Evolutionary conservation across 371 early-diverging fungal species (phyloP), one percentile per base, ranked within the genome.

Genomic region (Capniomyces stellatus): DNA sequence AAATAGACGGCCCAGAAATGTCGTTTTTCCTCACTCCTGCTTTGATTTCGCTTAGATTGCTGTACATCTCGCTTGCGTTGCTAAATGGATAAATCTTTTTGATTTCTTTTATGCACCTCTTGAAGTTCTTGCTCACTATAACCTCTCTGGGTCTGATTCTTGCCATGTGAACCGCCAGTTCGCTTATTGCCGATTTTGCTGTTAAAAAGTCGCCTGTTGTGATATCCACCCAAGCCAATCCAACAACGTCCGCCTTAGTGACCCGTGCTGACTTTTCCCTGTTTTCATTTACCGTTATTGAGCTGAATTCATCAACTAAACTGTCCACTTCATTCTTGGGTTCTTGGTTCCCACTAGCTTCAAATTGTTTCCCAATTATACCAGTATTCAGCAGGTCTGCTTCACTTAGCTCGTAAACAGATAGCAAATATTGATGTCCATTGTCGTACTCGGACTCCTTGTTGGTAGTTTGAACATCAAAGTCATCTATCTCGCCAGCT

Each of bases 181-280:
- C 57, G 0, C 59, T 59, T 2, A 71, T 28, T 0, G 63, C 60
- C 1, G 82, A 73, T 13, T 69, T 61, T 55, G 81, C 72, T 29
- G 84, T 74, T 43, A 76, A 72, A 56, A 90, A 88, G 46, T 90
- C 91, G 25, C 96, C 96, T 0, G 91, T 88, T 0, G 87, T 80
- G 39, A 95, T 61, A 72, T 95, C 96, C 1, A 82, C 64, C 93
- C 93, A 95, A 1, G 92, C 81, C 40, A 95, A 64, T 2, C 89
- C 87, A 21, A 57, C 25, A 19, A 57, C 60, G 4, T 70, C 67
- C 2, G 13, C 24, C 6, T 10, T 28, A 4, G 24, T 40, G 4
- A 24, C 52, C 43, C 15, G 46, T 13, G 23, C 49, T n/a, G 12
- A 27, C 3, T 0, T 42, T 39, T 35, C 41, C 27, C 51, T 56